phyloP scores from a whole-genome alignment of 2,329 filamentous ascomycete species.

The Stachybotrys elegans region DNA sequence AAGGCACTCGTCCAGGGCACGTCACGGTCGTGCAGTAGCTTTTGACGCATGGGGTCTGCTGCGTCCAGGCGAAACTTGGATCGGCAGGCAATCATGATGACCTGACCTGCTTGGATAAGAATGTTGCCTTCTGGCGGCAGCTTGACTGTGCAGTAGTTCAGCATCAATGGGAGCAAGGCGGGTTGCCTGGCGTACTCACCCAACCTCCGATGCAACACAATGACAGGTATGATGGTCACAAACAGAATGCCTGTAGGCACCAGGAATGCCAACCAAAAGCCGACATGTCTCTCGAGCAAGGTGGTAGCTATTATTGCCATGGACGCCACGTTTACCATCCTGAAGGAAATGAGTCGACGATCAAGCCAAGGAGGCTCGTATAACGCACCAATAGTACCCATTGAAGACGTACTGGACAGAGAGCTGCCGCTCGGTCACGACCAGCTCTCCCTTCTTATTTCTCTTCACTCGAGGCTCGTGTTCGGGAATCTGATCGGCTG shows the following conservation, averaged over 20 bases:
- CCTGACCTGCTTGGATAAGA: constrained; percentile 1
- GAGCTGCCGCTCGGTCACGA: constrained; percentile 45
- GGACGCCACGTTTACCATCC: constrained; percentile 59
- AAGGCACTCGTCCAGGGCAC: constrained; percentile 57
- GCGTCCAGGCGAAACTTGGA: constrained; percentile 33
- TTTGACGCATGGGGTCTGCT: constrained; percentile 53
- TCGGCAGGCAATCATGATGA: background rate
- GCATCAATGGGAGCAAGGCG: background rate
- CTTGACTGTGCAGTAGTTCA: background rate
- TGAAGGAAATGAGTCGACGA: constrained; percentile 2
- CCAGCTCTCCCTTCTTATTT: constrained; percentile 14
- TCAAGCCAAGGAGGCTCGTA: no score
- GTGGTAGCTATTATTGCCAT: constrained; percentile 56
- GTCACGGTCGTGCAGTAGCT: constrained; percentile 31
- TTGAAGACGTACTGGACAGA: constrained; percentile 56
- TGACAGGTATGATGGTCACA: background rate
- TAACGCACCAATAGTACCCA: constrained; percentile 49
- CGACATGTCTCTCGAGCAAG: constrained; percentile 52
- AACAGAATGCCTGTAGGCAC: constrained; percentile 38
- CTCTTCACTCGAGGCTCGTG: constrained; percentile 33
- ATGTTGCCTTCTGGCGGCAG: constrained; percentile 1
- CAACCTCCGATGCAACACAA: background rate
- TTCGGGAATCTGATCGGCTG: constrained; percentile 50
- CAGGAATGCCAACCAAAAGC: constrained; percentile 55
- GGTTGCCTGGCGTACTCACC: background rate